Base-by-base conservation (phyloP, 2,329 filamentous ascomycete species). In the Arachnomyces sp. region DNA sequence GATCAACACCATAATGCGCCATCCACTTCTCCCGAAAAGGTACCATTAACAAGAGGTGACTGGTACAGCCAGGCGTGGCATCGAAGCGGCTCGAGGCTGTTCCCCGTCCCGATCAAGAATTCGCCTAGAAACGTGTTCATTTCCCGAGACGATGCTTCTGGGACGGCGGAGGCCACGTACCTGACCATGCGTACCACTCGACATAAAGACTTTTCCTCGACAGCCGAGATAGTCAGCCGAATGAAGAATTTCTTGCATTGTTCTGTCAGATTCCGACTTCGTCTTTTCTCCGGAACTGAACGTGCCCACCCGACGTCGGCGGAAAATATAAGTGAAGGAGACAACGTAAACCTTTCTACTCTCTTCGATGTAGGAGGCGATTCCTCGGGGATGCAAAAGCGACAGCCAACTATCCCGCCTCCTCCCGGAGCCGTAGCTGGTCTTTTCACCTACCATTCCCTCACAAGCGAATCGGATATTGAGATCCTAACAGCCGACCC, bases 401-500 rank as follows among this genome's bases (percentile, higher is more conserved):
- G 33, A n/a, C n/a, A n/a, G n/a, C n/a, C n/a, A n/a, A n/a, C n/a
- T n/a, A n/a, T n/a, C 5, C 46, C 52, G 2, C 69, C 69, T n/a
- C 49, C 59, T 13, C 44, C 54, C 29, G 72, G 72, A 35, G 72
- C 69, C 3, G 69, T 70, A 4, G 67, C 69, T 1, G 72, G 72
- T 3, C 67, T 74, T 49, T 68, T 75, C 57, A 73, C 69, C 9
- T 74, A 71, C 44, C 60, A 57, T 43, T 61, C 69, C 31, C 59
- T 65, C 36, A 56, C 47, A 21, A 69, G 69, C 47, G 72, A 75
- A 50, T 69, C 67, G 0, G 72, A 75, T 45, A 69, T 75, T 44
- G 72, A 75, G 54, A 71, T 75, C 43, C 54, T 74, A 8, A 75
- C 72, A 1, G 53, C 59, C 4, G 71, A 74, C 39, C 61, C 67